phyloP scores from a whole-genome alignment of 176 grass and related monocot genomes.

The Phyllostachys edulis region DNA sequence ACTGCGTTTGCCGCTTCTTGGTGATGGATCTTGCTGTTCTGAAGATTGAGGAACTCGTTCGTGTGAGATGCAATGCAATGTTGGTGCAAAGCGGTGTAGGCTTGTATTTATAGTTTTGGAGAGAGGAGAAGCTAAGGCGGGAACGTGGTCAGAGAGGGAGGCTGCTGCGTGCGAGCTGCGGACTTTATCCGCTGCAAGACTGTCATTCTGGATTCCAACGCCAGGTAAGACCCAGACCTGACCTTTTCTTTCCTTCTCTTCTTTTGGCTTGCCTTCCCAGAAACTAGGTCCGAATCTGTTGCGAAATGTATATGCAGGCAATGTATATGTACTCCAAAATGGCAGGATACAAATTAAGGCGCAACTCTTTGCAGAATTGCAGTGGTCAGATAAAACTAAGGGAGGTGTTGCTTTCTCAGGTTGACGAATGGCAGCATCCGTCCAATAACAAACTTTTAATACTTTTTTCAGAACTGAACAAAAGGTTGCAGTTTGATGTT shows the following conservation, averaged over 20 bases:
- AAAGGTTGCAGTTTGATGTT: neutral
- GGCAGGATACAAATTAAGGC: neutral
- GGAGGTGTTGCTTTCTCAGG: neutral
- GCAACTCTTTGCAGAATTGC: neutral
- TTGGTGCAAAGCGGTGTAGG: neutral
- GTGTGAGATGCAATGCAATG: neutral
- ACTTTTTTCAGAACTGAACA: neutral
- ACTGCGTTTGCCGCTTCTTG: neutral
- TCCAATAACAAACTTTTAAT: neutral
- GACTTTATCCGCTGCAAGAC: neutral
- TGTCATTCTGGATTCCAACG: neutral
- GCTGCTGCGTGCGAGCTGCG: conserved; percentile 5
- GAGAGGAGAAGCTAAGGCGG: neutral
- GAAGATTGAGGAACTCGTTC: neutral
- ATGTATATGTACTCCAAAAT: neutral
- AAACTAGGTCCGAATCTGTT: neutral
- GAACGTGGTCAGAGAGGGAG: conserved; percentile 23
- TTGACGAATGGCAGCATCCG: neutral
- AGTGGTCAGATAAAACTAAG: neutral
- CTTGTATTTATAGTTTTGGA: neutral
- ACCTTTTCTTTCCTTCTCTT: neutral
- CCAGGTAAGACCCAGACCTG: neutral
- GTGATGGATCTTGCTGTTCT: neutral
- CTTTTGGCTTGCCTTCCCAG: neutral
- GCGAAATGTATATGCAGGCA: neutral